Evolutionary conservation across 176 grass and related monocot genomes (phyloP).

Genomic region (Phoenix dactylifera): DNA sequence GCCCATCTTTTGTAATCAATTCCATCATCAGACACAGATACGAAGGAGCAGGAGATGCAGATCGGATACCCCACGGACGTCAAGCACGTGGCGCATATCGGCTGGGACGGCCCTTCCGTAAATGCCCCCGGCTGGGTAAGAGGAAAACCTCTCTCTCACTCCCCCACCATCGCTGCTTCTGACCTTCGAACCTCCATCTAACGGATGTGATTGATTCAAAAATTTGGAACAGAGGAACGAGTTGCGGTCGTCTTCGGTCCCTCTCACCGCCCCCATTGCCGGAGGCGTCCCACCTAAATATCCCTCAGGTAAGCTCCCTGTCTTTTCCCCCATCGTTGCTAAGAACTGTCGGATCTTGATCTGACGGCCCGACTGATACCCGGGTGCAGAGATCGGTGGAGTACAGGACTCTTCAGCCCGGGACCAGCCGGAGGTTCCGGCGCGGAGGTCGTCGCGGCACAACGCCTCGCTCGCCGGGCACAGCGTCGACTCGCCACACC

Average conservation of each 20-base stretch:
- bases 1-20: too few relatives aligned
- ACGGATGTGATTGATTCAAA: too few relatives aligned
- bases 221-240: conserved; percentile 9
- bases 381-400: conserved; percentile 5
- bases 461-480: conserved; percentile 6
- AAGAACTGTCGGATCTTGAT: too few relatives aligned
- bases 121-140: conserved; percentile 61
- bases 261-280: neutral
- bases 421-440: conserved; percentile 2
- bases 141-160: too few relatives aligned
- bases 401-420: neutral
- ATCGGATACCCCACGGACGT: conserved; percentile 87
- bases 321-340: neutral
- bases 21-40: conserved; percentile 11
- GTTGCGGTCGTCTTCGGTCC: neutral
- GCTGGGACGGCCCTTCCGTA: conserved; percentile 61
- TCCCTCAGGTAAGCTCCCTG: neutral
- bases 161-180: too few relatives aligned
- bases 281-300: neutral
- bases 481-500: conserved; percentile 8
- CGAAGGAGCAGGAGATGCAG: conserved; percentile 79
- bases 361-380: conserved; percentile 1
- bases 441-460: conserved; percentile 8
- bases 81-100: conserved; percentile 96
- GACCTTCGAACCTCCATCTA: neutral